These are phyloP conservation scores for Cavenderia fasciculata DNA, from an alignment of 78 protist species.

Conservation along the genomic window DNA sequence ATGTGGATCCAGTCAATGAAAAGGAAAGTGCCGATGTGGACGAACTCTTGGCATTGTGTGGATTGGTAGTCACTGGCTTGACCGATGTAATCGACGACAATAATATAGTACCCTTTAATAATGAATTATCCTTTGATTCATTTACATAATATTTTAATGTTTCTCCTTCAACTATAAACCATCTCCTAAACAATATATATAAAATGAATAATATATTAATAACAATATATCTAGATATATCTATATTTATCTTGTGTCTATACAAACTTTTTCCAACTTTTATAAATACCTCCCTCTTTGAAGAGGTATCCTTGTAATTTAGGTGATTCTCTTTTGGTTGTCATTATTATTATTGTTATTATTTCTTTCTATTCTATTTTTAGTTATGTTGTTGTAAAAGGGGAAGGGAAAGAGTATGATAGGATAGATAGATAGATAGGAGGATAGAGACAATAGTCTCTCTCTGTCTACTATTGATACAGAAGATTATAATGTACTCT, in stretches of 20 bases:
- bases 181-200: not conserved
- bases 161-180: slow-evolving; percentile 51
- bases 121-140: not conserved
- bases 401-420: too few relatives aligned
- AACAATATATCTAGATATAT: not conserved
- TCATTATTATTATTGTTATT: slow-evolving; percentile 3
- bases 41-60: too few relatives aligned
- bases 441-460: too few relatives aligned
- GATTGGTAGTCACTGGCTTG: not conserved
- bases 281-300: slow-evolving; percentile 24
- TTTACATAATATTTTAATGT: slow-evolving; percentile 12
- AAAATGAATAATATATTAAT: not conserved
- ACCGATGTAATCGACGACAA: not conserved
- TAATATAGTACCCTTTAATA: slow-evolving; percentile 17
- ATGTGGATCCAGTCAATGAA: too few relatives aligned
- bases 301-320: slow-evolving; percentile 27
- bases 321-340: not conserved
- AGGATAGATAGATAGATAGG: too few relatives aligned
- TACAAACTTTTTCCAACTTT: slow-evolving; percentile 47
- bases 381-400: too few relatives aligned
- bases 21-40: too few relatives aligned
- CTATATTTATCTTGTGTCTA: not conserved
- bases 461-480: too few relatives aligned
- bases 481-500: too few relatives aligned
- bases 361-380: not conserved